Evolutionary conservation across 805 yeast genomes (phyloP), one percentile per base, ranked within the genome.

Genomic region (Torulaspora maleeae): DNA sequence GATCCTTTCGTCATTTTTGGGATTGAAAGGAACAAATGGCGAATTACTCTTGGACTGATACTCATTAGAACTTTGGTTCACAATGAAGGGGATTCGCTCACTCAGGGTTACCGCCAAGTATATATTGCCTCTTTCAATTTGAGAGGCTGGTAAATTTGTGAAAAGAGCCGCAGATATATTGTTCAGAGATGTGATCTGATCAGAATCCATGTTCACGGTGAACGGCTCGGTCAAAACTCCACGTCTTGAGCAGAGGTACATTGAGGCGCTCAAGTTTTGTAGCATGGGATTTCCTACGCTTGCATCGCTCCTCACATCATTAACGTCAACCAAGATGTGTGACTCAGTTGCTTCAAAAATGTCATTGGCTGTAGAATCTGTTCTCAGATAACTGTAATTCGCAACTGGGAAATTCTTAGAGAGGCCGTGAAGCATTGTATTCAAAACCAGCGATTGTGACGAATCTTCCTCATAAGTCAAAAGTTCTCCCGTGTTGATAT

Each of bases 131-230:
- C 74, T 74, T 43, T 77, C 79, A 33, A 80, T 76, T 37, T 76
- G 71, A 11, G 83, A 70, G 16, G 45, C 54, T 1, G 95, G 90
- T 38, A 88, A 76, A 55, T 87, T 83, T 56, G 80, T 76, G 63
- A 87, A 88, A 42, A 88, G 67, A 2, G 93, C 93, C 8, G 91
- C 89, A 36, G 89, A 79, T 28, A 86, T 72, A 53, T 79, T 81
- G 47, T 83, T 86, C 45, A 85, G 71, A 20, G 77, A 74, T 20
- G 79, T 68, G 37, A 76, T 79, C 41, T 78, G 77, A 12, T 77
- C 77, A 1, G 83, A 71, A 41, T 73, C 70, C 36, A 88, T 78
- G 49, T 77, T 77, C 38, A 86, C 79, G 4, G 84, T 79, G 67
- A 84, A 86, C 0, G 95, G 83, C 66, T 88, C 95, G 0, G 95